Evolutionary conservation across 106 monocot species (phyloP).

Genomic region (Iris macrosiphon): DNA sequence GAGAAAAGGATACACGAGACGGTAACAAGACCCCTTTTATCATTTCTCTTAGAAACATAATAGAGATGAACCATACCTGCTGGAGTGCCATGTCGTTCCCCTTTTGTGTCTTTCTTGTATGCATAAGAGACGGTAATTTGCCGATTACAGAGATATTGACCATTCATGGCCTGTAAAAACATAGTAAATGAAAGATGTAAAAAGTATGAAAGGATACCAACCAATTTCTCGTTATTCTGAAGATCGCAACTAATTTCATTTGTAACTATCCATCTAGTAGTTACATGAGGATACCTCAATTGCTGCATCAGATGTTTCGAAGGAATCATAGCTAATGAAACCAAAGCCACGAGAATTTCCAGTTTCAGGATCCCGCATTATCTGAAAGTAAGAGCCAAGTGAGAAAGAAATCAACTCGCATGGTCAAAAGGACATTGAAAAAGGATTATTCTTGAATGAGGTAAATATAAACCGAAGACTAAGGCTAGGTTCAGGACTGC

Average conservation of each 20-base stretch:
- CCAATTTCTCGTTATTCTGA: too few relatives aligned
- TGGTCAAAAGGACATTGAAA: too few relatives aligned
- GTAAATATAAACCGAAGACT: too few relatives aligned
- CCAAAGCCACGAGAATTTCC: slow-evolving; percentile 97
- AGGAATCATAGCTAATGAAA: slow-evolving; percentile 95
- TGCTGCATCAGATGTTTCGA: slow-evolving; percentile 91
- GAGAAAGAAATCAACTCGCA: background rate
- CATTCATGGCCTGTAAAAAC: slow-evolving; percentile 78
- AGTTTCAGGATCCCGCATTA: slow-evolving; percentile 95
- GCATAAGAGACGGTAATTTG: slow-evolving; percentile 94
- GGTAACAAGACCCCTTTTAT: background rate
- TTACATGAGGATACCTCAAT: slow-evolving; percentile 53
- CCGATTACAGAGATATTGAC: slow-evolving; percentile 88
- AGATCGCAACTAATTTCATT: background rate
- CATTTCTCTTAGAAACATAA: background rate
- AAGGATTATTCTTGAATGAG: too few relatives aligned
- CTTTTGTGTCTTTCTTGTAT: slow-evolving; percentile 98
- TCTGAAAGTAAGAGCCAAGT: slow-evolving; percentile 31
- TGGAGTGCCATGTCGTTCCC: slow-evolving; percentile 95
- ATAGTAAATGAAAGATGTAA: slow-evolving; percentile 8
- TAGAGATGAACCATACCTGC: slow-evolving; percentile 46
- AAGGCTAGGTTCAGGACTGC: too few relatives aligned
- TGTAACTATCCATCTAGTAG: background rate
- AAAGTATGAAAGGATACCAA: background rate
- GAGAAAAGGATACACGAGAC: background rate